Base-by-base conservation (phyloP, 2,329 filamentous ascomycete species). In the Alternaria dauci region DNA sequence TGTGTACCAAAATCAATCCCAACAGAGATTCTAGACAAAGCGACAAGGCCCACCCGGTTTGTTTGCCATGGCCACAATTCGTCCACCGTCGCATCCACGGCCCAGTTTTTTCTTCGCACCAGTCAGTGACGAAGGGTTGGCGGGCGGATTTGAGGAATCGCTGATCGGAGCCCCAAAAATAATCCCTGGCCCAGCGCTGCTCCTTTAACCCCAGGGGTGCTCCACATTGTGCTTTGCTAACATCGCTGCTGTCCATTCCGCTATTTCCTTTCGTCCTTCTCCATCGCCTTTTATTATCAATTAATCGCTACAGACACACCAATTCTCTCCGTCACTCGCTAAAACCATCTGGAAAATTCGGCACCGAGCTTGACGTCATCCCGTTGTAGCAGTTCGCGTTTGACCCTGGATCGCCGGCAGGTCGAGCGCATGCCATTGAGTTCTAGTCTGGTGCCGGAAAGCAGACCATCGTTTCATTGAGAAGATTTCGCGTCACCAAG, bases 81-180 rank as follows among this genome's bases (percentile, higher is more conserved):
- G 43, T 43, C 52, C 57, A 39, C 52, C 44, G 44, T 38, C 38
- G 39, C 52, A 56, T 59, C 52, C 53, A 30, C 52, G 67, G 53
- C 70, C 68, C 68, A 63, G 55, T 68, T 66, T 66, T 70, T 55
- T 39, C 39, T 36, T 36, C 61, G 54, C 58, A 55, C 59, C 58
- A 63, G 43, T 51, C 34, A 52, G 48, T 58, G 53, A 50, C 62
- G 55, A 62, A 58, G 42, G 32, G 48, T 55, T 55, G 55, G 53
- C 55, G 42, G 30, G 30, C 32, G 52, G 58, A 57, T 53, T 46
- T 54, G 57, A 68, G 62, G 50, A 58, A 67, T 66, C 59, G 59
- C 39, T 62, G 67, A 68, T 71, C 69, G 67, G 57, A 53, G 59
- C 62, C 59, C 66, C 59, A 66, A 67, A 69, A 57, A 63, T 67